phyloP scores from a whole-genome alignment of 495 filamentous ascomycete species.

The Saxophila tyrrhenica region DNA sequence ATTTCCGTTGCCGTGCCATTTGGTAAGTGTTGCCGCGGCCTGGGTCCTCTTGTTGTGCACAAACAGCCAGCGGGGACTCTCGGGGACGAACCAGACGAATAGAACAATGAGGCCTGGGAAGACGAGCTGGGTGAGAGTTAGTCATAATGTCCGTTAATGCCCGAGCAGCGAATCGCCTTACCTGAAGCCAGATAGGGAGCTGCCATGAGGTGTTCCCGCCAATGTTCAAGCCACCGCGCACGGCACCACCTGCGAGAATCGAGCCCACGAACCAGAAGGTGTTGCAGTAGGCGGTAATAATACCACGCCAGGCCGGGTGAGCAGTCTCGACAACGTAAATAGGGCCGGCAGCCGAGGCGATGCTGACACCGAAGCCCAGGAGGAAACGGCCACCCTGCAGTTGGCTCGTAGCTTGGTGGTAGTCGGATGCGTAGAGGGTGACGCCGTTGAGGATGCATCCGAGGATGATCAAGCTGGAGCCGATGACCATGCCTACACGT shows the following conservation, averaged over 20 bases:
- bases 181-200: conserved; percentile 47
- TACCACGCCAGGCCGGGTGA: conserved; percentile 59
- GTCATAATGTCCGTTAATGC: background rate
- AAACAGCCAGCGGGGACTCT: conserved; percentile 36
- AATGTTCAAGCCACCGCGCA: conserved; percentile 36
- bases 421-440: conserved; percentile 39
- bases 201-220: conserved; percentile 42
- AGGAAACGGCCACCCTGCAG: conserved; percentile 71
- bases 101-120: conserved; percentile 36
- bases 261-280: conserved; percentile 46
- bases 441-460: conserved; percentile 56
- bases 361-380: conserved; percentile 61
- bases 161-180: background rate
- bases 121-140: too few species aligned
- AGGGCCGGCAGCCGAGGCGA: conserved; percentile 57
- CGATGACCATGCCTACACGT: conserved; percentile 52
- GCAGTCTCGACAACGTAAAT: conserved; percentile 65
- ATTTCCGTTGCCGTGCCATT: conserved; percentile 18
- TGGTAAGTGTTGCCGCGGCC: conserved; percentile 8
- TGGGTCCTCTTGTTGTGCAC: conserved; percentile 11
- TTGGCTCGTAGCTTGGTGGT: conserved; percentile 31
- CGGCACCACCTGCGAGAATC: conserved; percentile 39
- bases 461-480: conserved; percentile 46
- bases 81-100: conserved; percentile 27
- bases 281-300: conserved; percentile 38